phyloP scores from a whole-genome alignment of 2,329 filamentous ascomycete species.

The Xylariales sp. region DNA sequence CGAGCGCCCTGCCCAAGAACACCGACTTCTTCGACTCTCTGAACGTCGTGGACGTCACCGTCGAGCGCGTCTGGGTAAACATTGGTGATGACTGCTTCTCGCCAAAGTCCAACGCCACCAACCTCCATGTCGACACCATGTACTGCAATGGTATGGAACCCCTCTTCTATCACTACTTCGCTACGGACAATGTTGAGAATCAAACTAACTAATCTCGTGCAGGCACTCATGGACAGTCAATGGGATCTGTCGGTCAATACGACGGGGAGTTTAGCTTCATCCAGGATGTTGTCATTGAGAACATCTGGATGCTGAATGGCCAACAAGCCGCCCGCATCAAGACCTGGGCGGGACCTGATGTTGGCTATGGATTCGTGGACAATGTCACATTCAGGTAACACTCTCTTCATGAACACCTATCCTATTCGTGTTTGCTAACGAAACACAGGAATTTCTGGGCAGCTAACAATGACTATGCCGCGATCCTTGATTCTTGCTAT shows the following conservation, averaged over 20 bases:
- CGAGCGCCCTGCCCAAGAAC: slow-evolving; percentile 48
- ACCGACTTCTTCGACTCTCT: slow-evolving; percentile 60
- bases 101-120: slow-evolving; percentile 54
- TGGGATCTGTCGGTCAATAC: slow-evolving; percentile 57
- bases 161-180: background rate
- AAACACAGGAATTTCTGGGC: slow-evolving; percentile 48
- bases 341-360: slow-evolving; percentile 53
- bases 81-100: slow-evolving; percentile 60
- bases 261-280: slow-evolving; percentile 49
- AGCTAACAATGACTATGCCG: slow-evolving; percentile 52
- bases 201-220: no score
- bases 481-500: slow-evolving; percentile 60
- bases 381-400: slow-evolving; percentile 50
- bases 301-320: slow-evolving; percentile 49
- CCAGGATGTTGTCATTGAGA: slow-evolving; percentile 54
- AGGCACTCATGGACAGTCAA: slow-evolving; percentile 50
- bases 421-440: background rate
- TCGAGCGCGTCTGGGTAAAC: slow-evolving; percentile 46
- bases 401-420: no score
- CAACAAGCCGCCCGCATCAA: slow-evolving; percentile 56
- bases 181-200: no score
- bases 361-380: slow-evolving; percentile 56
- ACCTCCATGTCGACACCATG: slow-evolving; percentile 54
- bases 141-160: slow-evolving; percentile 45
- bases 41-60: slow-evolving; percentile 49